Evolutionary conservation across 2,329 filamentous ascomycete species (phyloP), one percentile per base, ranked within the genome.

Genomic region (Cyphellophora attinorum): DNA sequence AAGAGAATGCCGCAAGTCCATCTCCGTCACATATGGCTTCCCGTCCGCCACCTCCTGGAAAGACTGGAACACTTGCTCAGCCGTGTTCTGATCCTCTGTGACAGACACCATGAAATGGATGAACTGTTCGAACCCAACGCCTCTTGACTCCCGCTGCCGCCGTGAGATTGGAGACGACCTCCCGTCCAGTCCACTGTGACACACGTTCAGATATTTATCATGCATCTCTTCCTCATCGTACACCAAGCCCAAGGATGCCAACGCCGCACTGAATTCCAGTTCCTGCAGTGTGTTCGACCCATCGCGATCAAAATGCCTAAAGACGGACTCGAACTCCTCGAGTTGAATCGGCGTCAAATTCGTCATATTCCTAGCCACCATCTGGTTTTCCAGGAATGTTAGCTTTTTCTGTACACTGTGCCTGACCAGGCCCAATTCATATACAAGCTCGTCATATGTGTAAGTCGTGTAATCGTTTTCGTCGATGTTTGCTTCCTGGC

Each of bases 381-480:
- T 93, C 61, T 98, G 91, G 62, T 98, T 98, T 55, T 98, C 89
- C 36, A 98, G 68, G 65, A 98, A 98, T 28, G 83, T 81, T 37
- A 96, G 74, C 62, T 98, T 98, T 68, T 96, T 98, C 45, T 86
- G 81, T 17, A 96, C 89, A 8, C 84, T 91, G 18, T 83, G 81
- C 56, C 86, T 88, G 38, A 96, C 91, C 18, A 98, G 72, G 11
- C 85, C 79, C 39, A 96, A 72, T 61, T 98, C 91, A 62, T 98
- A 98, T 40, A 79, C 78, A 27, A 98, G 72, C 61, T 98, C 91
- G 55, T 98, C 91, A 57, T 96, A 91, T 6, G 89, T 94, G 62
- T 96, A 96, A 6, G 89, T 96, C n/a, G 91, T 98, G 59, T 91
- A 96, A 64, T 98, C 91, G 59, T 98, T 98, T 54, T 98, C 91